Evolutionary conservation across 495 filamentous ascomycete species (phyloP).

Genomic region (Platismatia glauca): DNA sequence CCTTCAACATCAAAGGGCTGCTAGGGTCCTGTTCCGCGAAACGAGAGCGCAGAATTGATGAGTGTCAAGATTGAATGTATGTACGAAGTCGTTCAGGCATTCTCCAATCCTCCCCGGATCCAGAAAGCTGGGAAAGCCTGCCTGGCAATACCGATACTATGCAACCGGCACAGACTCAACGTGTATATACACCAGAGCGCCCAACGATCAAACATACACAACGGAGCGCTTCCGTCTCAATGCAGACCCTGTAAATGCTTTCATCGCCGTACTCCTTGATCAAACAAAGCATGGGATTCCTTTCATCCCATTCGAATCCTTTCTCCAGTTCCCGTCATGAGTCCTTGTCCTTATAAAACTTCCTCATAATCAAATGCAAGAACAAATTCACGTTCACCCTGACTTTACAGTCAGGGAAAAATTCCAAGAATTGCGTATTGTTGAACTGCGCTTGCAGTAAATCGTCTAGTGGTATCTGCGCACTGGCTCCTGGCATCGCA

Average conservation of each 20-base stretch:
- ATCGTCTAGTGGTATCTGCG: conserved; percentile 84
- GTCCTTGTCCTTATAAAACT: conserved; percentile 71
- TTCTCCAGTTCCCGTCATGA: not conserved
- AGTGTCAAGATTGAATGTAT: too few relatives aligned
- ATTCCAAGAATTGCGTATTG: conserved; percentile 84
- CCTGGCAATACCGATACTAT: not conserved
- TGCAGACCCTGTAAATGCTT: conserved; percentile 4
- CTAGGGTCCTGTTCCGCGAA: too few relatives aligned
- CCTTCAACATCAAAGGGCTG: too few relatives aligned
- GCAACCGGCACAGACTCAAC: not conserved
- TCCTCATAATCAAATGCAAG: conserved; percentile 92
- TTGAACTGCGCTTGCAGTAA: conserved; percentile 95
- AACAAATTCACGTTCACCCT: conserved; percentile 92
- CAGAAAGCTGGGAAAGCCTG: not conserved
- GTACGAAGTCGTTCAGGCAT: too few relatives aligned
- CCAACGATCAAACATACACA: not conserved
- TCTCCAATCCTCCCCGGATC: too few relatives aligned
- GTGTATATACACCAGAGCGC: not conserved
- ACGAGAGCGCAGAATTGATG: too few relatives aligned
- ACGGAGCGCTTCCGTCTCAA: not conserved
- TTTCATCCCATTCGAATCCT: not conserved
- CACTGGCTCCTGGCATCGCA: conserved; percentile 90
- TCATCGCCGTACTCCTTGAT: not conserved
- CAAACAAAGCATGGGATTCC: not conserved
- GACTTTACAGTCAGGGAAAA: conserved; percentile 82